Conservation (phyloP, 306 rosid genomes). For the Corylus americana region DNA sequence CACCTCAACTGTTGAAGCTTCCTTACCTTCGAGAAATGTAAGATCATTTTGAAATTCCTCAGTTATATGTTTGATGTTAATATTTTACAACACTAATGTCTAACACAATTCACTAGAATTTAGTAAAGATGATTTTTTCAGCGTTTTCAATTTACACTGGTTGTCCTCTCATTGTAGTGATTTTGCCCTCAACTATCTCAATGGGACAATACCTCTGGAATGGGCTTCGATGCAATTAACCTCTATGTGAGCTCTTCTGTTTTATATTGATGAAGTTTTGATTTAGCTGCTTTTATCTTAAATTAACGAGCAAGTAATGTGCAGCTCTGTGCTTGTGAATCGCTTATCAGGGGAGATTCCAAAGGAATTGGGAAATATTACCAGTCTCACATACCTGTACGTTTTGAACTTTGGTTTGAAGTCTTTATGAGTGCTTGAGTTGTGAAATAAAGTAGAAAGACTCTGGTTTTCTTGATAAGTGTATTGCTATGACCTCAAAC, state of each 20-base stretch:
- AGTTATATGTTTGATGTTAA: constrained; percentile 1
- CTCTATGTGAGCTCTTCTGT: constrained; percentile 52
- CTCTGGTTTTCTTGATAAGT: background rate
- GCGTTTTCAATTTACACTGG: constrained; percentile 10
- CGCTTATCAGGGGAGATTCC: constrained; percentile 88
- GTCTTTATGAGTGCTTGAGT: constrained; percentile 9
- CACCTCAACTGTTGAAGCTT: constrained; percentile 81
- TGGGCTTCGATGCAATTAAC: constrained; percentile 64
- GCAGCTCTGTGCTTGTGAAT: constrained; percentile 81
- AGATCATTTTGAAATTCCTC: constrained; percentile 33
- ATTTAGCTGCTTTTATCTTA: constrained; percentile 21
- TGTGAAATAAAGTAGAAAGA: background rate
- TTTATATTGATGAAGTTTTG: constrained; percentile 14
- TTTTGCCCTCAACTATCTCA: constrained; percentile 64
- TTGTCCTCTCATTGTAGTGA: constrained; percentile 43
- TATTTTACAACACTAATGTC: background rate
- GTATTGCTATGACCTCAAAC: background rate
- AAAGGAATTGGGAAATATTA: constrained; percentile 61
- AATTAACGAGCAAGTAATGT: constrained; percentile 33
- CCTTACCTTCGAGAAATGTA: constrained; percentile 69
- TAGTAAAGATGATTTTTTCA: background rate
- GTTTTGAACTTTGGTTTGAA: constrained; percentile 31
- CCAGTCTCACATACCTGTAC: constrained; percentile 63
- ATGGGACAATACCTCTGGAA: constrained; percentile 74
- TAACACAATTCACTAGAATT: background rate